Evolutionary conservation across 176 grass and related monocot genomes (phyloP), one percentile per base, ranked within the genome.

Genomic region (Eragrostis nindensis): DNA sequence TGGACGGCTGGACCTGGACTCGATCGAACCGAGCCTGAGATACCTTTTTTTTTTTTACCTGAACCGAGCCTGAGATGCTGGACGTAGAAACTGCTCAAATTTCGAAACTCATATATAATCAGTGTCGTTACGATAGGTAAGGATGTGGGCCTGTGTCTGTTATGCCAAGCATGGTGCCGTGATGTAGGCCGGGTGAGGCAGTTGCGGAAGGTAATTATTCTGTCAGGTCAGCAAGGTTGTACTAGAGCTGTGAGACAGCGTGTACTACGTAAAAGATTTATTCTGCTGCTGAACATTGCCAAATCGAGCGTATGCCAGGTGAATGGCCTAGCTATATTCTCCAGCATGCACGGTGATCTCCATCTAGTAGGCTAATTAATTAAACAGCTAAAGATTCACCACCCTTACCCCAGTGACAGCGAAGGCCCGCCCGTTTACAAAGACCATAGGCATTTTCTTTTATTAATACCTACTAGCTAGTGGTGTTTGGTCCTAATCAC

Each of bases 391-490:
- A 54, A 53, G 49, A 74, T 74, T 74, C 50, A 11, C 14, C 46
- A 74, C 50, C 39, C 71, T 32, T 73, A 53, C n/a, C 32, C n/a
- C 16, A 50, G 26, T 70, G 43, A 70, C 30, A 27, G 68, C 68
- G 43, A 36, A 36, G 32, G 32, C 32, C 32, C 32, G 32, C 32
- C 32, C 32, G 32, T 36, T 4, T 27, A 48, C 11, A 21, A 66
- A 12, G 66, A 39, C 39, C 1, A 6, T 39, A 67, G 21, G 18
- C 12, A 68, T 43, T 24, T 43, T 67, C 38, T 67, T 67, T 68
- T 24, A 3, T 19, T 55, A 21, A 43, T 49, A 30, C 7, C 4
- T 25, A 0, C 11, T 49, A 19, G 41, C 2, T 62, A 56, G 40
- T 39, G 27, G 27, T 2, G 40, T 65, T 69, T 21, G 41, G 27